Percentiles rank a stretch among this genome's conserved stretches.
phyloP scores from a whole-genome alignment of 1,284 basidiomycete species.

The Trametes hirsuta region DNA sequence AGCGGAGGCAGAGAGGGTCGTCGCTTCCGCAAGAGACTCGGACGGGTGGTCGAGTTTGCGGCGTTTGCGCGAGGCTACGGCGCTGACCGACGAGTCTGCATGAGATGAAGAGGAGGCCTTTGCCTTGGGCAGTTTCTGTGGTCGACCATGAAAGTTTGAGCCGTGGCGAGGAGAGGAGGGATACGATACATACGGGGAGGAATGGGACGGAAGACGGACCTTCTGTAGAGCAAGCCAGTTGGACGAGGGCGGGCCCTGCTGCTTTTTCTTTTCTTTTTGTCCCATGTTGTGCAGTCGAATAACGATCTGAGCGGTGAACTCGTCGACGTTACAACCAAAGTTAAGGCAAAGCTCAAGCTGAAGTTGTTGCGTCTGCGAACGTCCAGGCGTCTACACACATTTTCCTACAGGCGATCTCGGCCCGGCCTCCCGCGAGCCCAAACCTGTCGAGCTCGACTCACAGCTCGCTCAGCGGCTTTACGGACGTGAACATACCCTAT shows the following conservation, averaged over 20 bases:
- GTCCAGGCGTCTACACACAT: too few species aligned
- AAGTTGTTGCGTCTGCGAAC: too few species aligned
- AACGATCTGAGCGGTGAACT: neutral
- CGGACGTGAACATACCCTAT: too few species aligned
- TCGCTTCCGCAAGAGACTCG: neutral
- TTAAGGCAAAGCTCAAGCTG: too few species aligned
- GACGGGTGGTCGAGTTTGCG: constrained; percentile 35
- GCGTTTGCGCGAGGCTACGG: constrained; percentile 32
- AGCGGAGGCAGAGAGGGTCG: neutral
- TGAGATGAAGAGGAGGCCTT: neutral
- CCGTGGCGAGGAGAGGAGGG: neutral
- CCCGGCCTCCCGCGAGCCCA: too few species aligned
- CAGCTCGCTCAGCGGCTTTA: too few species aligned
- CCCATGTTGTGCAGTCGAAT: neutral
- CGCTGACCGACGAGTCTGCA: neutral
- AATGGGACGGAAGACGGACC: constrained; percentile 32
- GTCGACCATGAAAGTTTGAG: neutral
- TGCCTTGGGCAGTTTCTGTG: neutral
- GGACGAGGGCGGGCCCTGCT: constrained; percentile 39
- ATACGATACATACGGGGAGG: neutral
- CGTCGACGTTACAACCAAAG: too few species aligned
- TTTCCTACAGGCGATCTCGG: too few species aligned
- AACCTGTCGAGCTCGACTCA: too few species aligned
- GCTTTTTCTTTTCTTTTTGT: neutral
- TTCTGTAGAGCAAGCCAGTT: constrained; percentile 57